Percentiles rank a stretch among this genome's conserved stretches.
Evolutionary conservation across 2,329 filamentous ascomycete genomes (phyloP).

Genomic region (Drechslera avenae): DNA sequence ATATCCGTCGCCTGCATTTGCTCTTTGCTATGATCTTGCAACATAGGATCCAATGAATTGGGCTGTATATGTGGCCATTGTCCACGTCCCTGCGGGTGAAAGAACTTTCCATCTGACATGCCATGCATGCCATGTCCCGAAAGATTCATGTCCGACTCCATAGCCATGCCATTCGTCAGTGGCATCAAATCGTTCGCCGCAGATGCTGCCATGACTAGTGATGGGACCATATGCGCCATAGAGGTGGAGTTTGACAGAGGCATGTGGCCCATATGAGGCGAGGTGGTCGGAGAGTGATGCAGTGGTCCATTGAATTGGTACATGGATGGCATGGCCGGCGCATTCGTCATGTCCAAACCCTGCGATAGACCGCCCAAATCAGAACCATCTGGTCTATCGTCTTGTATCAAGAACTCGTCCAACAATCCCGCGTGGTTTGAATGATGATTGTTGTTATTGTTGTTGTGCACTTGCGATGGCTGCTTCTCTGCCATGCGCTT

Average conservation of each 20-base stretch:
- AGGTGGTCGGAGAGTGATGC: conserved; percentile 44
- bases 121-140: conserved; percentile 28
- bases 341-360: conserved; percentile 39
- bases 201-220: conserved; percentile 49
- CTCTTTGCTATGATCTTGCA: conserved; percentile 43
- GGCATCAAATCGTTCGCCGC: conserved; percentile 50
- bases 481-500: conserved; percentile 49
- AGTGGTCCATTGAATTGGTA: conserved; percentile 47
- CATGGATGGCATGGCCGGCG: conserved; percentile 45
- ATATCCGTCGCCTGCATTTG: conserved; percentile 32
- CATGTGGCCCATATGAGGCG: conserved; percentile 42
- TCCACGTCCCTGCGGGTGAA: conserved; percentile 36
- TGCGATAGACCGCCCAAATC: conserved; percentile 35
- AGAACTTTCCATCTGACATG: conserved; percentile 43
- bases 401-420: conserved; percentile 48
- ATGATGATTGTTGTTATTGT: conserved; percentile 11
- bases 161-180: conserved; percentile 36
- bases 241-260: conserved; percentile 35
- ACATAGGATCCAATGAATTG: conserved; percentile 40
- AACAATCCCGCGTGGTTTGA: conserved; percentile 36
- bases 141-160: conserved; percentile 46
- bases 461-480: conserved; percentile 25
- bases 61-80: conserved; percentile 41
- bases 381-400: conserved; percentile 41
- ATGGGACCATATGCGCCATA: conserved; percentile 45